Evolutionary conservation across 2,329 filamentous ascomycete species (phyloP).

Genomic region (Microcera coccophila): DNA sequence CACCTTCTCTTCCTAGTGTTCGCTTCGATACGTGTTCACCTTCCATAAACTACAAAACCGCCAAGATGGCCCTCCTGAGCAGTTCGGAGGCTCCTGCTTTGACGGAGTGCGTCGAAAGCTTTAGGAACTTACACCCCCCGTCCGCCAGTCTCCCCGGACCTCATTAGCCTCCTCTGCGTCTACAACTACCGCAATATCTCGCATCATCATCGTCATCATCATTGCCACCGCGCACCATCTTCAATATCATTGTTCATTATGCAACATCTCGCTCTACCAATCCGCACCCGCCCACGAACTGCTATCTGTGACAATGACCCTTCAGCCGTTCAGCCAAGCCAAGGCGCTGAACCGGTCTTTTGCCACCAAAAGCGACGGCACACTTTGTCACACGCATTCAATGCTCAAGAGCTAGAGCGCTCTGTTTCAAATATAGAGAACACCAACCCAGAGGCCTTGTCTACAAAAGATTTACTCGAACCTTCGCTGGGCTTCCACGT

Average conservation of each 20-base stretch:
- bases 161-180: too few relatives aligned
- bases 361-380: constrained; percentile 5
- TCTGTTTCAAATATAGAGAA: constrained; percentile 8
- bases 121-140: too few relatives aligned
- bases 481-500: constrained; percentile 3
- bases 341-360: constrained; percentile 2
- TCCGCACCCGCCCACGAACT: constrained; percentile 8
- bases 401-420: background rate
- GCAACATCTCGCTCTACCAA: constrained; percentile 13
- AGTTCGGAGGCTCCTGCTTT: too few relatives aligned
- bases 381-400: background rate
- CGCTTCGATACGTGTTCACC: too few relatives aligned
- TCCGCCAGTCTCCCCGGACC: too few relatives aligned
- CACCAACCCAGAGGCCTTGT: constrained; percentile 4
- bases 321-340: constrained; percentile 3
- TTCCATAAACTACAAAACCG: too few relatives aligned
- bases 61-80: too few relatives aligned
- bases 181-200: too few relatives aligned
- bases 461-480: constrained; percentile 5
- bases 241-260: constrained; percentile 15
- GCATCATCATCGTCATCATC: constrained; percentile 3
- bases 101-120: too few relatives aligned
- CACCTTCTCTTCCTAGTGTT: too few relatives aligned
- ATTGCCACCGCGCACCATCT: background rate
- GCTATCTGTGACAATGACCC: background rate